Percentiles rank a stretch among this genome's conserved stretches.
phyloP scores from a whole-genome alignment of 805 yeast genomes.

The Kockiozyma suomiensis region DNA sequence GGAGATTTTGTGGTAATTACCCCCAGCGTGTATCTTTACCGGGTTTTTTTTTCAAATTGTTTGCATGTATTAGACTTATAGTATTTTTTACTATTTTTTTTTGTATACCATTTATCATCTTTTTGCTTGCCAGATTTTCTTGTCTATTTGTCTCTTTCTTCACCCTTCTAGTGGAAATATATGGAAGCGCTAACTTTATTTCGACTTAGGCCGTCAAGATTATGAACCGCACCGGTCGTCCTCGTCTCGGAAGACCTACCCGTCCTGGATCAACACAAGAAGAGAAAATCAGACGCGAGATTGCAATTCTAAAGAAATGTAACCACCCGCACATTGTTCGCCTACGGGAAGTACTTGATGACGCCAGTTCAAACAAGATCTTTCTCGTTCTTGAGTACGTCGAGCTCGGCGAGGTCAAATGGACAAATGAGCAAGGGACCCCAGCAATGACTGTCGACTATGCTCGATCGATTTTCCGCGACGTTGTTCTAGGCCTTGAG shows the following conservation, averaged over 20 bases:
- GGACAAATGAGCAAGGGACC: conserved; percentile 58
- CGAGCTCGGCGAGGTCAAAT: conserved; percentile 85
- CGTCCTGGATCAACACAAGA: conserved; percentile 54
- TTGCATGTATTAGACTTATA: no score
- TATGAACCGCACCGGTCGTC: conserved; percentile 70
- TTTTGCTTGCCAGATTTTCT: neutral
- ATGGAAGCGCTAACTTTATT: neutral
- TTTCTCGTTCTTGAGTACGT: conserved; percentile 88
- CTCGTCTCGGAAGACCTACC: conserved; percentile 51
- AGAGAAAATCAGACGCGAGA: conserved; percentile 78
- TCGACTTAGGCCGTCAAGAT: conserved; percentile 72
- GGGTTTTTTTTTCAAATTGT: no score
- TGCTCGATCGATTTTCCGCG: conserved; percentile 73
- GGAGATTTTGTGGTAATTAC: conserved; percentile 39
- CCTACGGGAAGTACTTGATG: conserved; percentile 85
- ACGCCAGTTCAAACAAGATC: conserved; percentile 76
- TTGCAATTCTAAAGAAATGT: conserved; percentile 91
- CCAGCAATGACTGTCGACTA: conserved; percentile 71
- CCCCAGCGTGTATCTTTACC: neutral
- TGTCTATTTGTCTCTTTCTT: neutral
- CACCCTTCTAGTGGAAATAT: neutral
- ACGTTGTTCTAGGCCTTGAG: conserved; percentile 84
- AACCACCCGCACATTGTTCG: conserved; percentile 91
- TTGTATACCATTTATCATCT: neutral
- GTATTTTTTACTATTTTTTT: no score